Base-by-base conservation (phyloP, 225 moss, liverwort and hornwort genomes). In the Physcomitrium patens region DNA sequence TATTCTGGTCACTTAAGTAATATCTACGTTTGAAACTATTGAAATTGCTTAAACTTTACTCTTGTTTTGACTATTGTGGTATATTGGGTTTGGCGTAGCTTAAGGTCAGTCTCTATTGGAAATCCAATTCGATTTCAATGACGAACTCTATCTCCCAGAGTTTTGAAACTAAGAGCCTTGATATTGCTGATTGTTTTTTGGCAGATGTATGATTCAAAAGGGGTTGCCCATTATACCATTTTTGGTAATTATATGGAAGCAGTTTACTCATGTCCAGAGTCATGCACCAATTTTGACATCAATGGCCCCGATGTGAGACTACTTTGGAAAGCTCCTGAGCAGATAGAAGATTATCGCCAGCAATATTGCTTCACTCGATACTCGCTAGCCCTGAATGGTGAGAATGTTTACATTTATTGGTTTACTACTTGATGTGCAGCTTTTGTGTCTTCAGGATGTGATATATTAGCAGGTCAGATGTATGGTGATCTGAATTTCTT, bases 341-440 rank as follows among this genome's bases (percentile, higher is more conserved):
- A 73, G 73, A 87, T 94, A 70, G 94, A 97, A 66, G 97, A 97
- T 78, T 97, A 93, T 70, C 90, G 86, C 65, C 94, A 97, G 80
- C 97, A 97, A 68, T 97, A 97, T 61, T 97, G 97, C 73, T 97
- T 94, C 72, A 90, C 97, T 9, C 89, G 78, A 71, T 94, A 91
- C 67, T 89, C 94, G 14, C 80, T 97, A 60, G 87, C 75, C 42
- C 84, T 97, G 57, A 97, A 97, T 83, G 94, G 97, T 95, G 65
- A 89, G 81, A 60, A 19, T 31, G 16, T 10, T 63, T 48, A 56
- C 50, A 31, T 27, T 6, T 67, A 63, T 55, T 62, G 67, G 50
- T 37, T 37, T 37, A 24, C 24, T 24, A 1, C 24, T 24, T 1
- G 24, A 24, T 24, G 24, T 24, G 24, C 24, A 24, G 24, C 24